Base-by-base conservation (phyloP, 2,329 filamentous ascomycete genomes). In the Laburnicola sp. region DNA sequence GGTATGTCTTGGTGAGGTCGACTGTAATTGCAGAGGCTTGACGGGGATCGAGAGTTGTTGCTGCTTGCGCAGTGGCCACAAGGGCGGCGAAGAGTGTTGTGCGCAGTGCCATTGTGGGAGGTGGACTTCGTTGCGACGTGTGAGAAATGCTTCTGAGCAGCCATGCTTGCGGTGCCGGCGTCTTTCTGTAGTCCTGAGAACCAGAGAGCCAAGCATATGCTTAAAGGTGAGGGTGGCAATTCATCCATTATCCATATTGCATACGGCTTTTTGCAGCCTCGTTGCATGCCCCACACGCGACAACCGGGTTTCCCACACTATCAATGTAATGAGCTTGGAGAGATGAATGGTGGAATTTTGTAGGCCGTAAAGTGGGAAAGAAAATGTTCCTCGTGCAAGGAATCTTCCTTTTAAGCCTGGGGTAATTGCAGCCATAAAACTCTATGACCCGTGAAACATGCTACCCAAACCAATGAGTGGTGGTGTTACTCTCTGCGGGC, bases 1-100 rank as follows among this genome's bases (percentile, higher is more conserved):
- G 76, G 60, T 73, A 77, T 35, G 72, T 77, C 59, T 72, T 75
- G 21, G 68, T 57, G 3, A 75, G 62, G 56, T 78, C 71, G n/a
- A 78, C 74, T 0, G 69, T 75, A 49, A 78, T 72, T 6, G 57
- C 62, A 2, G 59, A 58, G 3, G 60, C 45, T 54, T 67, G 63
- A 25, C 62, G 58, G 21, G 32, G 6, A 26, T 44, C n/a, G 4
- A 62, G 34, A 1, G 25, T 28, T n/a, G 31, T n/a, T 27, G 34
- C 43, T n/a, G 53, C 45, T 3, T 45, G n/a, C 7, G 46, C 53
- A 9, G 46, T 7, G 2, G 36, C 35, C 23, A 37, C 32, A 22
- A 63, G 45, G 11, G 48, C 56, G 6, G 50, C 37, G 21, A 59
- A 25, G 30, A 62, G 36, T 21, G 55, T 32, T 9, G 16, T 26